Evolutionary conservation across 2,329 filamentous ascomycete genomes (phyloP).

Genomic region (Claviceps citrina): DNA sequence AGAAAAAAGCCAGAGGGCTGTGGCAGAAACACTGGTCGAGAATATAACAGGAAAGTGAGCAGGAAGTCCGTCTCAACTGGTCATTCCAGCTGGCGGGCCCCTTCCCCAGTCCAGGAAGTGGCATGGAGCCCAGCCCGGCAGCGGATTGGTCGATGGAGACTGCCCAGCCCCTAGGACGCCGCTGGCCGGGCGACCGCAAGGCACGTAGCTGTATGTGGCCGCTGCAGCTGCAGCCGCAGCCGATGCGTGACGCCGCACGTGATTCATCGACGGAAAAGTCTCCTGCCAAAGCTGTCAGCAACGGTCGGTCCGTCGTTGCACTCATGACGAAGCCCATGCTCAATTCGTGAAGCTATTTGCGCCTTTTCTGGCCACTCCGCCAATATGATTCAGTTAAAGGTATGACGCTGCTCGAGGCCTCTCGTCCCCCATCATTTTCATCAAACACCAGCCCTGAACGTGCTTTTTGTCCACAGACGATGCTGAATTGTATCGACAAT

Average conservation of each 20-base stretch:
- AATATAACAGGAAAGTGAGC: no score
- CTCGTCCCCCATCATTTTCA: no score
- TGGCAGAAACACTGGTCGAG: no score
- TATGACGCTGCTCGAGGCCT: constrained; percentile 20
- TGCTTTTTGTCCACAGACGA: constrained; percentile 58
- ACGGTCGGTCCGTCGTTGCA: no score
- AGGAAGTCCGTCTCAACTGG: no score
- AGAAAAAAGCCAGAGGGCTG: no score
- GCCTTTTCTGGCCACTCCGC: constrained; percentile 1
- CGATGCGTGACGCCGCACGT: constrained; percentile 4
- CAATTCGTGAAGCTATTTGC: constrained; percentile 6
- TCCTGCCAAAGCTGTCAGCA: no score
- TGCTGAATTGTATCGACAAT: constrained; percentile 99
- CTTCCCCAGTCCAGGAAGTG: background rate
- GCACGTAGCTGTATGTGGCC: background rate
- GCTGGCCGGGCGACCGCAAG: constrained; percentile 17
- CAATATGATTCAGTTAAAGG: constrained; percentile 90
- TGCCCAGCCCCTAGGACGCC: constrained; percentile 10
- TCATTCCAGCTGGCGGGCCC: background rate
- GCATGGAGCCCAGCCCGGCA: background rate
- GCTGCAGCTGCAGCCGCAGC: background rate
- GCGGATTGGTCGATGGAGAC: background rate
- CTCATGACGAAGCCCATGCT: no score
- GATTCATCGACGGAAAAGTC: background rate
- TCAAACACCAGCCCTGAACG: constrained; percentile 3